Conservation (phyloP, 2,329 filamentous ascomycete species). For the Amauroascus niger region DNA sequence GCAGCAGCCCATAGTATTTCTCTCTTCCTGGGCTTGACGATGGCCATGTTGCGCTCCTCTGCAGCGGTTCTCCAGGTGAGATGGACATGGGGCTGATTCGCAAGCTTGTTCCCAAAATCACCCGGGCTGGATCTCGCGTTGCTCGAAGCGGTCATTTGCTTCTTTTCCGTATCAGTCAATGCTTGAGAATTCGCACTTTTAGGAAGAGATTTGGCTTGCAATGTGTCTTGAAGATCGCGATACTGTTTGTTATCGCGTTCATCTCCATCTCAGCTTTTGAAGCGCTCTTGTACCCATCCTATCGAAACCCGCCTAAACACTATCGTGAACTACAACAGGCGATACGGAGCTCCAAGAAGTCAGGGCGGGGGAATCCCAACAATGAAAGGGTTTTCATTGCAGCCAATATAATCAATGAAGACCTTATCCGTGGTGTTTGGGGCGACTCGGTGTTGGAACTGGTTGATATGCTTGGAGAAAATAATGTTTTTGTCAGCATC, state of each 20-base stretch:
- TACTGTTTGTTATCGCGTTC: conserved; percentile 2
- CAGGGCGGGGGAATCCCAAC: conserved; percentile 42
- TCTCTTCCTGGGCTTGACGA: neutral
- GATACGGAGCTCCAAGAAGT: conserved; percentile 24
- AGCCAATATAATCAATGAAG: conserved; percentile 56
- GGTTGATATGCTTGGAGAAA: conserved; percentile 54
- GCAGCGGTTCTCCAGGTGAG: neutral
- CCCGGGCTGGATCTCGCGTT: neutral
- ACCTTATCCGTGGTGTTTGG: conserved; percentile 55
- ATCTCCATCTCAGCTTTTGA: conserved; percentile 9
- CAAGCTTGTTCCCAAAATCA: neutral
- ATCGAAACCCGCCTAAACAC: conserved; percentile 26
- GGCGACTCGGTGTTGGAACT: conserved; percentile 51
- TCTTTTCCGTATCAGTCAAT: neutral
- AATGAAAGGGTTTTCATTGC: conserved; percentile 63
- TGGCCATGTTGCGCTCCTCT: neutral
- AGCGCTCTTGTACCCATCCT: conserved; percentile 10
- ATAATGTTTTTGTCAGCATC: conserved; percentile 62
- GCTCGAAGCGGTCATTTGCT: neutral
- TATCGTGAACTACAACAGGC: conserved; percentile 36
- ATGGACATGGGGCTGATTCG: neutral
- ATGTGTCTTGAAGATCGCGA: neutral
- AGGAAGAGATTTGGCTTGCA: neutral
- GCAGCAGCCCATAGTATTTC: too few relatives aligned
- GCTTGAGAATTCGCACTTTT: neutral